Conservation (phyloP, 352 stramenopile genomes). For the Phytophthora lateralis region DNA sequence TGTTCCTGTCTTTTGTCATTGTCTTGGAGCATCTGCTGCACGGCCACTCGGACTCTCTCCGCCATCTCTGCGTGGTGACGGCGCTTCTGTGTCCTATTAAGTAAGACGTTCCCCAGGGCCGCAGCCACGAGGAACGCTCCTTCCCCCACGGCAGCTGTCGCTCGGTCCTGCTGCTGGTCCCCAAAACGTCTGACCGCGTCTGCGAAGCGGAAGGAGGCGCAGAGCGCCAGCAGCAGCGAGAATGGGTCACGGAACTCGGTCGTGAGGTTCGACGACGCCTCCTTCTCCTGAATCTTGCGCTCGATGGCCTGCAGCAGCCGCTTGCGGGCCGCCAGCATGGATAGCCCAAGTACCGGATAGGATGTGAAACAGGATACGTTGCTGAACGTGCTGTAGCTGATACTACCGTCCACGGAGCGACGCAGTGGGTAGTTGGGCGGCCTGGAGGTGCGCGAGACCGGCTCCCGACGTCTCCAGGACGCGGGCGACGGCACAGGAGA, state of each 20-base stretch:
- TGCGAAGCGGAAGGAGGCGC: constrained; percentile 62
- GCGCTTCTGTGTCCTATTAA: constrained; percentile 72
- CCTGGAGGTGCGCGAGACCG: constrained; percentile 9
- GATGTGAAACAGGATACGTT: constrained; percentile 1
- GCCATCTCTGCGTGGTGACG: constrained; percentile 81
- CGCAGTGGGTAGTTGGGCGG: constrained; percentile 34
- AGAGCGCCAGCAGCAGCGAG: constrained; percentile 68
- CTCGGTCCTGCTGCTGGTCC: constrained; percentile 29
- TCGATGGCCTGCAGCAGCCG: constrained; percentile 72
- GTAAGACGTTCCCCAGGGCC: constrained; percentile 58
- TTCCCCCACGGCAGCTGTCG: constrained; percentile 49
- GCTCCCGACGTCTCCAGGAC: constrained; percentile 33
- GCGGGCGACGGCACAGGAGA: constrained; percentile 5
- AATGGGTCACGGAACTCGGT: constrained; percentile 81
- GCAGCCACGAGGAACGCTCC: constrained; percentile 64
- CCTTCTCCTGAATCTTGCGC: constrained; percentile 75
- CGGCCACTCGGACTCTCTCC: constrained; percentile 70
- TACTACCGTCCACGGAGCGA: constrained; percentile 22
- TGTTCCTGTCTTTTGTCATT: constrained; percentile 7
- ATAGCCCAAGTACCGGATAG: constrained; percentile 50
- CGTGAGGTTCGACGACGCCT: constrained; percentile 61
- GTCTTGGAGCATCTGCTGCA: constrained; percentile 57
- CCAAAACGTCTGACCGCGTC: constrained; percentile 47
- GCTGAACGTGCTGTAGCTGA: constrained; percentile 37
- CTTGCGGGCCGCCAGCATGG: constrained; percentile 49